phyloP scores from a whole-genome alignment of 306 rosid species.

The Betula pendula region DNA sequence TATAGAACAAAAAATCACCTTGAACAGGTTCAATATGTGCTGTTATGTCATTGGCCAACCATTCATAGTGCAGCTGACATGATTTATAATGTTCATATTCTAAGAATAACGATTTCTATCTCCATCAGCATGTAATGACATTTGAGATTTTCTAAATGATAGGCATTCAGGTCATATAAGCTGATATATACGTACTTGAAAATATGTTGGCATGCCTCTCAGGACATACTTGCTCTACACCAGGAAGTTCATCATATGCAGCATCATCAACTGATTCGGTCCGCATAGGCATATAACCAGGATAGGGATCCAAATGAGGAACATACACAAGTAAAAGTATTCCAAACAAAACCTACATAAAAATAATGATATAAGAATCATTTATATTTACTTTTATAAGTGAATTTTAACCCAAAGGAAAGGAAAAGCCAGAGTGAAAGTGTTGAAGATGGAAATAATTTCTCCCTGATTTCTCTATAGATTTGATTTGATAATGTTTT shows the following conservation, averaged over 20 bases:
- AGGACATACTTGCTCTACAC: conserved; percentile 80
- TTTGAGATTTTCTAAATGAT: too few relatives aligned
- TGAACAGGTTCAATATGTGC: conserved; percentile 9
- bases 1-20: neutral
- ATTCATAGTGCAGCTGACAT: neutral
- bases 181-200: conserved; percentile 62
- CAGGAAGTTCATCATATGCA: conserved; percentile 84
- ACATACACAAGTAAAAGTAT: conserved; percentile 63
- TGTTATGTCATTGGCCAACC: neutral
- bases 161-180: conserved; percentile 20
- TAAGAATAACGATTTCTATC: neutral
- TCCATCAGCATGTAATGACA: too few relatives aligned
- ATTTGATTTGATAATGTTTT: too few relatives aligned
- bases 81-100: neutral
- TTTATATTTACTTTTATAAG: neutral
- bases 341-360: conserved; percentile 81
- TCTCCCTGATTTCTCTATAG: too few relatives aligned
- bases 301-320: conserved; percentile 87
- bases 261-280: conserved; percentile 57
- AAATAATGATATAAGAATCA: conserved; percentile 16
- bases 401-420: neutral
- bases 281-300: conserved; percentile 67
- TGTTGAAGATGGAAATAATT: too few relatives aligned
- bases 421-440: neutral
- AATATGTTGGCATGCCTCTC: conserved; percentile 63